Conservation (phyloP, 2,329 filamentous ascomycete species). For the Trichocomaceae sp. region DNA sequence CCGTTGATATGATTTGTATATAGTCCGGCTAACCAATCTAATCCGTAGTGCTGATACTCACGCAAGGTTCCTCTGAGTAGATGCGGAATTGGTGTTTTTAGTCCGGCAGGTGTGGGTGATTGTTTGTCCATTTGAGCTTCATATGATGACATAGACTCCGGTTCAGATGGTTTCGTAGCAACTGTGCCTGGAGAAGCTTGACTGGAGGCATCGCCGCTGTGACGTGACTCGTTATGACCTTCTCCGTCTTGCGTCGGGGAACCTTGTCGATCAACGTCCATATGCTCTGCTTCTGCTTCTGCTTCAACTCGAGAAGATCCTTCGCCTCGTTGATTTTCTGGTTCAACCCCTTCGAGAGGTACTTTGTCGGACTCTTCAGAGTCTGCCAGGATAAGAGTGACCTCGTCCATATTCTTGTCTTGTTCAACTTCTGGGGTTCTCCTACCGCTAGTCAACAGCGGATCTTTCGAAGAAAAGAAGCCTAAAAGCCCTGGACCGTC, state of each 20-base stretch:
- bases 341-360: not conserved
- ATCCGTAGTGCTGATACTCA: slow-evolving; percentile 93
- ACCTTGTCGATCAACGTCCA: not conserved
- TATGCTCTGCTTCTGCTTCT: not conserved
- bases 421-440: slow-evolving; percentile 15
- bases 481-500: slow-evolving; percentile 38
- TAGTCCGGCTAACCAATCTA: slow-evolving; percentile 92
- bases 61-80: slow-evolving; percentile 81
- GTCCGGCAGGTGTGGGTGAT: slow-evolving; percentile 34
- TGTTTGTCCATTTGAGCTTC: slow-evolving; percentile 30
- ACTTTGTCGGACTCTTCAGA: slow-evolving; percentile 20
- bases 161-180: slow-evolving; percentile 40
- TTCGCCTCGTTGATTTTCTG: not conserved
- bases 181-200: slow-evolving; percentile 39
- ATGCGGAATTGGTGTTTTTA: slow-evolving; percentile 69
- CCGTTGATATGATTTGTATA: slow-evolving; percentile 92
- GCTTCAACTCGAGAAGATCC: slow-evolving; percentile 12
- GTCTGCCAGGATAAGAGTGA: slow-evolving; percentile 29
- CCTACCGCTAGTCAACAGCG: slow-evolving; percentile 17
- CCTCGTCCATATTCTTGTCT: slow-evolving; percentile 24
- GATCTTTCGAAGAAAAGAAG: slow-evolving; percentile 42
- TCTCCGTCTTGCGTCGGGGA: slow-evolving; percentile 12
- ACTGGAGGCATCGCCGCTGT: slow-evolving; percentile 29
- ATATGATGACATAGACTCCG: slow-evolving; percentile 39
- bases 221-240: slow-evolving; percentile 18